Evolutionary conservation across 177 flowering plant species (phyloP).

Genomic region (Vitis hybrid): DNA sequence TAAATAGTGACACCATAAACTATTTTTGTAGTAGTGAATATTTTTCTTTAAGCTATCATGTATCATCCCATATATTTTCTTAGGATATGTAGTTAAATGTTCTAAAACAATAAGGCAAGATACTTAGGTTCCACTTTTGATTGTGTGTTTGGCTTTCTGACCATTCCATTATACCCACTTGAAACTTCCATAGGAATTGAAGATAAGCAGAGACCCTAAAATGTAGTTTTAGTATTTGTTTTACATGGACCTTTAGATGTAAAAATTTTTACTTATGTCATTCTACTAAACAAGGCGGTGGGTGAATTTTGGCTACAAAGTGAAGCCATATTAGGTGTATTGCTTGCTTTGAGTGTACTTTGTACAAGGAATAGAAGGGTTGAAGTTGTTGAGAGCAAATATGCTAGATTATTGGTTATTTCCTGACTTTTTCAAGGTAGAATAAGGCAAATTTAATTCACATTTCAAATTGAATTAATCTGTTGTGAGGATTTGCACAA

Average conservation of each 20-base stretch:
- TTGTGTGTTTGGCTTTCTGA: constrained; percentile 45
- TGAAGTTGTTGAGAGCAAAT: constrained; percentile 81
- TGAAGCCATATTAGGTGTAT: constrained; percentile 29
- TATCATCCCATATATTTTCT: constrained; percentile 80
- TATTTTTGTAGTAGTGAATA: too few species aligned
- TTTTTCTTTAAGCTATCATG: constrained; percentile 80
- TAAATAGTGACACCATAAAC: too few species aligned
- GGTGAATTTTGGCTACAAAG: constrained; percentile 49
- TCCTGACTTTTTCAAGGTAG: constrained; percentile 47
- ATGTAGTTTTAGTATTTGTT: constrained; percentile 4
- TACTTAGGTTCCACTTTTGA: constrained; percentile 78
- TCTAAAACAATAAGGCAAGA: constrained; percentile 83
- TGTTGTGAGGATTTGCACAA: background rate
- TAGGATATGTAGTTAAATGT: constrained; percentile 76
- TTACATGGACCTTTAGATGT: background rate
- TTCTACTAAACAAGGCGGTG: constrained; percentile 62
- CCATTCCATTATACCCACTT: constrained; percentile 83
- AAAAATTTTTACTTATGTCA: constrained; percentile 46
- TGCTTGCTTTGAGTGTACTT: constrained; percentile 67
- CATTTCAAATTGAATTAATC: background rate
- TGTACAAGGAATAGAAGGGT: constrained; percentile 73
- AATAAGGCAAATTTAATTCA: constrained; percentile 8
- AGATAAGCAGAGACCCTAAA: constrained; percentile 65
- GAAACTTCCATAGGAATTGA: constrained; percentile 47
- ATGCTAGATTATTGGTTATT: constrained; percentile 46